Conservation (phyloP, 1,284 basidiomycete genomes). For the Vanrija humicola region DNA sequence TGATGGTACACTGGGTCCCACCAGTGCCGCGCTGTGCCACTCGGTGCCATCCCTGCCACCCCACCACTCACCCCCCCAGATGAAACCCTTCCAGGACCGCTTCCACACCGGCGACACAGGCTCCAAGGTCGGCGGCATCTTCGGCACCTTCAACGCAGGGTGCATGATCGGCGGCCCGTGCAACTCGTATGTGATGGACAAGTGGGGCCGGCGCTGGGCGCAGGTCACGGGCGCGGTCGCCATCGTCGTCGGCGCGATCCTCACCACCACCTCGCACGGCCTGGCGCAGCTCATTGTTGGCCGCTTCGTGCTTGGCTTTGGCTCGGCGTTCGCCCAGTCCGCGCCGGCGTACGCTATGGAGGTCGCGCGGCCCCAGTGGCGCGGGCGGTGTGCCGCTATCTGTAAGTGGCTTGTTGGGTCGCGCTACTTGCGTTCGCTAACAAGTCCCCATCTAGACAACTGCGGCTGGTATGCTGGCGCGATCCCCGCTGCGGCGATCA, state of each 20-base stretch:
- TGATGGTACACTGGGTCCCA: too few relatives aligned
- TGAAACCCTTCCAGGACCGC: too few relatives aligned
- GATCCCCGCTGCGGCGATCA: slow-evolving; percentile 16
- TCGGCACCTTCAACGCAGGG: neutral
- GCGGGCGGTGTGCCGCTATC: slow-evolving; percentile 56
- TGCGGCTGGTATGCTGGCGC: slow-evolving; percentile 35
- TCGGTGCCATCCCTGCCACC: neutral
- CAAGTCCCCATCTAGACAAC: too few relatives aligned
- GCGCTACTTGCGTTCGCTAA: too few relatives aligned
- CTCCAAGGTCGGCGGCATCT: neutral
- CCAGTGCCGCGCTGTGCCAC: too few relatives aligned
- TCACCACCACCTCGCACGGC: slow-evolving; percentile 30
- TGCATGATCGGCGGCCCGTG: neutral
- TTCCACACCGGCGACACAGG: neutral
- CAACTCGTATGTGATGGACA: slow-evolving; percentile 35
- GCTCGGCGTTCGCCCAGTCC: slow-evolving; percentile 48
- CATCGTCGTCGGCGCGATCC: slow-evolving; percentile 49
- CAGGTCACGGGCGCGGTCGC: slow-evolving; percentile 53
- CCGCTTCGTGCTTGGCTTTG: slow-evolving; percentile 56
- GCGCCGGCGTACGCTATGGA: slow-evolving; percentile 53
- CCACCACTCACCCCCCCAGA: neutral
- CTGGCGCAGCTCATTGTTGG: slow-evolving; percentile 48
- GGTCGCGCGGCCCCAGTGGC: slow-evolving; percentile 62
- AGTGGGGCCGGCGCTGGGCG: slow-evolving; percentile 55
- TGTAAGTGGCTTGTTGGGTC: too few relatives aligned